Percentiles rank a stretch among this genome's conserved stretches.
Conservation (phyloP, 257 asterid genomes). For the Ocimum tenuiflorum region DNA sequence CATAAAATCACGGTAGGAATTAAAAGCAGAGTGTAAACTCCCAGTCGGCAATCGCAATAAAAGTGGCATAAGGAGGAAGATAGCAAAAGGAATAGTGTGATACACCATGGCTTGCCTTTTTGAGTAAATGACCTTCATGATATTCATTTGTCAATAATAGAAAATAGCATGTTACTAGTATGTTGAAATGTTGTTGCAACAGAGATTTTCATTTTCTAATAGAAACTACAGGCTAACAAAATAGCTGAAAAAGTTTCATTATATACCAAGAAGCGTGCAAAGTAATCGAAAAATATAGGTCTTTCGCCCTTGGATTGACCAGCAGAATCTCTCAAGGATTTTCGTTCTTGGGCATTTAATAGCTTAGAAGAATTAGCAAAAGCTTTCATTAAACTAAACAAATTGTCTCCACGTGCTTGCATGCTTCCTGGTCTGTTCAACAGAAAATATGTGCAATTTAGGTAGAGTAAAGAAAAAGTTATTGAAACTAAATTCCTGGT, state of each 20-base stretch:
- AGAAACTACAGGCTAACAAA: constrained; percentile 17
- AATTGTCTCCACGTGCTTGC: constrained; percentile 97
- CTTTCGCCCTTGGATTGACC: constrained; percentile 40
- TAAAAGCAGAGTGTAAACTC: constrained; percentile 37
- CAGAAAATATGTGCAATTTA: constrained; percentile 26
- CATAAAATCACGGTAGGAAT: constrained; percentile 49
- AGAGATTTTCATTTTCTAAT: constrained; percentile 1
- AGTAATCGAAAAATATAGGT: constrained; percentile 71
- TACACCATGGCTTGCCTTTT: constrained; percentile 59
- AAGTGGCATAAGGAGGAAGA: constrained; percentile 77
- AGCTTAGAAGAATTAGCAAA: constrained; percentile 72
- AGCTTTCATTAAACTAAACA: constrained; percentile 65
- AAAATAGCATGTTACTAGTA: background rate
- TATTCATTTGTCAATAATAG: constrained; percentile 22
- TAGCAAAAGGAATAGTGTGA: constrained; percentile 70
- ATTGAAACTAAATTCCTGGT: constrained; percentile 21
- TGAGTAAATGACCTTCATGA: constrained; percentile 62
- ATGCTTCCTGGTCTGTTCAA: constrained; percentile 88
- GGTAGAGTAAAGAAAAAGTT: constrained; percentile 19
- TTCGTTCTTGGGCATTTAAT: constrained; percentile 62
- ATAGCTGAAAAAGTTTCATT: constrained; percentile 20
- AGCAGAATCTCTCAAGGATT: constrained; percentile 37
- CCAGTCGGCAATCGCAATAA: constrained; percentile 49
- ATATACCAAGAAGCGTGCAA: constrained; percentile 69
- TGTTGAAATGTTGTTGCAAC: background rate